Evolutionary conservation across 108 stramenopile species (phyloP).

Genomic region (Tribonema minus): DNA sequence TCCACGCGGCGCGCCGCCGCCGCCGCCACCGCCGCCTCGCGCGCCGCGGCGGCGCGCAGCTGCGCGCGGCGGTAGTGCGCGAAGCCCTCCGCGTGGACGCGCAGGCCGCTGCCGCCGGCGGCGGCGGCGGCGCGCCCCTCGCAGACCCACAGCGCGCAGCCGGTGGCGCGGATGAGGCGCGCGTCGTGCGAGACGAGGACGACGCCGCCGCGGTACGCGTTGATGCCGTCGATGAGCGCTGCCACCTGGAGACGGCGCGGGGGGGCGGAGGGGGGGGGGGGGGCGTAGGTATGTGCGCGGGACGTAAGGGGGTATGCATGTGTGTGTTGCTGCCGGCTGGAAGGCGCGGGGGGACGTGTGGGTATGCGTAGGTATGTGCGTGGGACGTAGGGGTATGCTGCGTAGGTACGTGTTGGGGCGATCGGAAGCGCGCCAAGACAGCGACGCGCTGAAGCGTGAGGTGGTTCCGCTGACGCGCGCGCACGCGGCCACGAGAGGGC

Average conservation of each 20-base stretch:
- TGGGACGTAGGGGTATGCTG: no score
- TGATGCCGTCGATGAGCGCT: constrained; percentile 86
- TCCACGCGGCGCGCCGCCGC: constrained; percentile 12
- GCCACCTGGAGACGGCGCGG: constrained; percentile 64
- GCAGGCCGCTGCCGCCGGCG: neutral
- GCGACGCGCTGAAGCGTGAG: no score
- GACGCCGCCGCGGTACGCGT: constrained; percentile 95
- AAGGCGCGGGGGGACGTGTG: no score
- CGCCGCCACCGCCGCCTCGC: constrained; percentile 15
- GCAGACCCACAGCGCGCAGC: constrained; percentile 92
- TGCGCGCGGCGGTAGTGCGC: constrained; percentile 32
- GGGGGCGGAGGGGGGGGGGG: constrained; percentile 52
- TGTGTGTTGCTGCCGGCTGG: no score
- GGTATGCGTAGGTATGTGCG: no score
- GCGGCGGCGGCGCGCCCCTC: constrained; percentile 46
- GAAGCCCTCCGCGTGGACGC: constrained; percentile 26
- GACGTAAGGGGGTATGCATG: neutral
- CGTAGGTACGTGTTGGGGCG: neutral
- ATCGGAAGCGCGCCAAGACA: no score
- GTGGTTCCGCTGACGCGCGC: no score
- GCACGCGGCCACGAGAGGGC: no score
- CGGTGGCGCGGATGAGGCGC: constrained; percentile 94
- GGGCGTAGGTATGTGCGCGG: neutral
- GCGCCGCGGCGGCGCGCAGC: constrained; percentile 16
- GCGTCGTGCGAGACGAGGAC: constrained; percentile 97